Evolutionary conservation across 192 early-diverging fungal genomes (phyloP).

Genomic region (Podila minutissima): DNA sequence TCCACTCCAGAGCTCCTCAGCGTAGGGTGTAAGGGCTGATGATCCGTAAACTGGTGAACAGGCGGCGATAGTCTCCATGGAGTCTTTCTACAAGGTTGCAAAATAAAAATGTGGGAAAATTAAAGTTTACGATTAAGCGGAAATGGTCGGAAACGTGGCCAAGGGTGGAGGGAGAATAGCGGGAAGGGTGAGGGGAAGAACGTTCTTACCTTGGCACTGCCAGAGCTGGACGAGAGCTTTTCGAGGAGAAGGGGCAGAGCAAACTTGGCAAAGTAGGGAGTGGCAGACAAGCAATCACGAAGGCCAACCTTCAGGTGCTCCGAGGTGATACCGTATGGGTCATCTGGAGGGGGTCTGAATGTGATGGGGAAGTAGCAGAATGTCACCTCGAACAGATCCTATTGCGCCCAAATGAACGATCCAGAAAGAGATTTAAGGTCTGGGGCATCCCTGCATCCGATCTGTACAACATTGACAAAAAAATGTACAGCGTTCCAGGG

Average conservation of each 20-base stretch:
- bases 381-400: slow-evolving; percentile 95
- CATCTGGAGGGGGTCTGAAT: slow-evolving; percentile 94
- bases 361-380: slow-evolving; percentile 99
- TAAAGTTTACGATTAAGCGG: slow-evolving; percentile 25
- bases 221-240: slow-evolving; percentile 88
- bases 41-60: slow-evolving; percentile 83
- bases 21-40: slow-evolving; percentile 68
- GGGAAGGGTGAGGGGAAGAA: background rate
- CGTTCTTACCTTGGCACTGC: slow-evolving; percentile 82
- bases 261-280: slow-evolving; percentile 80
- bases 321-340: slow-evolving; percentile 94
- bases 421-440: background rate
- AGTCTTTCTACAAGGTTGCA: slow-evolving; percentile 73
- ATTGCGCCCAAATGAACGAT: background rate
- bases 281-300: slow-evolving; percentile 78
- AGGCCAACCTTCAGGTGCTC: slow-evolving; percentile 89
- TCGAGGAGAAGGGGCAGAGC: slow-evolving; percentile 90
- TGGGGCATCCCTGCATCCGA: too few species aligned
- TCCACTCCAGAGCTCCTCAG: slow-evolving; percentile 79
- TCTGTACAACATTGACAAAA: background rate
- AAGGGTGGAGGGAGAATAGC: background rate
- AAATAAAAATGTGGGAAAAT: slow-evolving; percentile 21
- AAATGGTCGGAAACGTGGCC: background rate
- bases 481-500: background rate
- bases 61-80: slow-evolving; percentile 87